phyloP scores from a whole-genome alignment of 257 asterid species.

The Osmanthus fragrans region DNA sequence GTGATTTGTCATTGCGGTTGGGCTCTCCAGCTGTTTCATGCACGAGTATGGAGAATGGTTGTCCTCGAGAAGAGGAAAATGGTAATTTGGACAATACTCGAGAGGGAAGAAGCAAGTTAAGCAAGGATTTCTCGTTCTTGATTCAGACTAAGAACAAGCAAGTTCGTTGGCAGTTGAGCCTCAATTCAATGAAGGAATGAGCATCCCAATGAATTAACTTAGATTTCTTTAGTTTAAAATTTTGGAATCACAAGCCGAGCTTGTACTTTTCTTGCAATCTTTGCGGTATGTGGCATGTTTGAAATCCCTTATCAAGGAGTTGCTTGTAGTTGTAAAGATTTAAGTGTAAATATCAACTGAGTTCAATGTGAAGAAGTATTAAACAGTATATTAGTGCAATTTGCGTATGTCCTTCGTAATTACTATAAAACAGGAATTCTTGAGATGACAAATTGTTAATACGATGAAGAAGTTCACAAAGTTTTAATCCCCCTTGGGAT shows the following conservation, averaged over 20 bases:
- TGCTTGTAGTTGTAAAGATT: conserved; percentile 20
- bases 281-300: not conserved
- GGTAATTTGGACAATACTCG: conserved; percentile 20
- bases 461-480: no score
- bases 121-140: conserved; percentile 27
- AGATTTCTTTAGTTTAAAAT: conserved; percentile 12
- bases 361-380: conserved; percentile 6
- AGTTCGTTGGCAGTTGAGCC: conserved; percentile 28
- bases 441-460: no score
- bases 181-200: conserved; percentile 21
- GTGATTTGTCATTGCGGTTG: conserved; percentile 80
- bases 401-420: not conserved
- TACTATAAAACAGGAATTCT: not conserved
- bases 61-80: conserved; percentile 33
- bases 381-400: not conserved
- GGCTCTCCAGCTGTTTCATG: conserved; percentile 54
- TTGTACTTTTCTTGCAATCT: conserved; percentile 2
- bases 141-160: conserved; percentile 26
- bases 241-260: conserved; percentile 7
- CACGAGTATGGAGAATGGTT: conserved; percentile 22
- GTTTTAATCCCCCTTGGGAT: not conserved
- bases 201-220: conserved; percentile 18
- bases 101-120: conserved; percentile 30
- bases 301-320: conserved; percentile 9
- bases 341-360: conserved; percentile 18